Evolutionary conservation across 768 basidiomycete genomes (phyloP).

Genomic region (Xerocomellus intermedius): DNA sequence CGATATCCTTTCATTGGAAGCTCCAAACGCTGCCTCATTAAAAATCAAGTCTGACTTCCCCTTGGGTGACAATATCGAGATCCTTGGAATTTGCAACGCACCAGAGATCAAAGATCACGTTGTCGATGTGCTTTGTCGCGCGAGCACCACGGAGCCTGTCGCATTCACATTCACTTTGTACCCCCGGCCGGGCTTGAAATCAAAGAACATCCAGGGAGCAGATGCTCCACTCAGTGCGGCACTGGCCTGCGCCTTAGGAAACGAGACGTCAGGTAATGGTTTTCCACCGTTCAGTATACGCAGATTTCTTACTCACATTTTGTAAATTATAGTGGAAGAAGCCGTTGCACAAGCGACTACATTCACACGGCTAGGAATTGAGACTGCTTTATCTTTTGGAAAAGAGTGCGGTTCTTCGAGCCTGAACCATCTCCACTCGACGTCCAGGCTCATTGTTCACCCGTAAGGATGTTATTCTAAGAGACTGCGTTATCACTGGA

Average conservation of each 20-base stretch:
- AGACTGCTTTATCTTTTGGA: background rate
- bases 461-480: background rate
- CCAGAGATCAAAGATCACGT: background rate
- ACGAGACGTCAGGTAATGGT: background rate
- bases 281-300: background rate
- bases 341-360: background rate
- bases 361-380: background rate
- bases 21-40: background rate
- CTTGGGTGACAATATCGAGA: background rate
- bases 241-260: background rate
- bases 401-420: background rate
- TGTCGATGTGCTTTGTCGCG: constrained; percentile 1
- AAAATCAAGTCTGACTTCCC: background rate
- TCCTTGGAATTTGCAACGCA: background rate
- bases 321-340: background rate
- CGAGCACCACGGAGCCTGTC: background rate
- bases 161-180: background rate
- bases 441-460: background rate
- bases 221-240: background rate
- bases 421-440: constrained; percentile 1
- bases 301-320: background rate
- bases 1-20: background rate
- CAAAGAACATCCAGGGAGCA: background rate
- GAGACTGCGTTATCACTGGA: background rate
- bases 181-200: background rate